Evolutionary conservation across 305 asterid species (phyloP), one percentile per base, ranked within the genome.

Genomic region (Fraxinus baroniana): DNA sequence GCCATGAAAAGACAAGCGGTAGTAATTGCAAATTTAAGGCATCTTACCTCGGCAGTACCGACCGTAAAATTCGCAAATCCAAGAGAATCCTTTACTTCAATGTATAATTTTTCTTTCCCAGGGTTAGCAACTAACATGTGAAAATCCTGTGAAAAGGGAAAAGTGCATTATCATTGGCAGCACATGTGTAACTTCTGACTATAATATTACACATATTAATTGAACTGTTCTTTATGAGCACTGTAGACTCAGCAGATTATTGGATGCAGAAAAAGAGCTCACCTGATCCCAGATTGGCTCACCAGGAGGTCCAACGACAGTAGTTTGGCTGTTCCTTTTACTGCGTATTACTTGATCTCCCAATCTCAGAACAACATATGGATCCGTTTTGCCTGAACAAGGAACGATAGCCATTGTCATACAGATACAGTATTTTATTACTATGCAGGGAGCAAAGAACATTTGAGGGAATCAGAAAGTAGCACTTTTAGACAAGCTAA

Each of bases 211-310:
- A 46, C 57, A 12, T 4, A 49, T 77, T 35, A 49, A 28, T 18
- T 28, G 26, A 15, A 64, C 37, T 84, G 55, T 30, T 28, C 20
- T 30, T 70, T 70, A 30, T 70, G 20, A 30, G 39, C 39, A 24
- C 13, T 32, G 46, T n/a, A 41, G 49, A 41, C 5, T 36, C 17
- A 33, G 81, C 41, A 68, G 70, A 66, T 57, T 74, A 28, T 10
- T 46, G 77, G 77, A 18, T 76, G 73, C 60, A 49, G 66, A 26
- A 52, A 71, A 71, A 57, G 72, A 83, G 78, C 87, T 90, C 86
- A 90, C 99, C 93, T 96, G 99, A 90, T 96, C 94, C 99, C 99
- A 96, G 60, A 96, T 94, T 73, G 99, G 99, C 86, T 94, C 93
- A 55, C 99, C 99, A 68, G 99, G 99, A 83, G 98, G 97, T 70